Base-by-base conservation (phyloP, 2,329 filamentous ascomycete species). In the Aspergillus clavatus region DNA sequence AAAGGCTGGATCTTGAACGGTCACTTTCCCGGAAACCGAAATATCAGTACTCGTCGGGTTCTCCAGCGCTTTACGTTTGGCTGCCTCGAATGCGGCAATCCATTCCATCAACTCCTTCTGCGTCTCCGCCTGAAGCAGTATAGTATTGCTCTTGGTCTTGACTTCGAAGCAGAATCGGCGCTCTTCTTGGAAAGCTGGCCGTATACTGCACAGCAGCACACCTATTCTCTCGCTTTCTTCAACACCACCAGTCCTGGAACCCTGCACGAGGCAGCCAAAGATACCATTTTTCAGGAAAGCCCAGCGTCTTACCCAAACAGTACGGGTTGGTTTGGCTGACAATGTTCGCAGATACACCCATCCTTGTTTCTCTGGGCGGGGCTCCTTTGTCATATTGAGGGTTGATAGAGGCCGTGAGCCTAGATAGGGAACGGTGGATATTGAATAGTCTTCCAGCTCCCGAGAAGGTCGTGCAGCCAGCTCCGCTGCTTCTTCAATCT, bases 141-240 rank as follows among this genome's bases (percentile, higher is more conserved):
- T 83, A 40, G 84, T 93, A 51, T 87, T 87, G 60, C 88, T 95
- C 68, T 96, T 98, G 2, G 93, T 98, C 74, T 97, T 98, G 60
- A 98, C 86, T 68, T 98, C 93, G 59, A 98, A 96, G 65, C 93
- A 97, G 68, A 97, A 98, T 12, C 93, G 81, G 29, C 93, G 82
- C 60, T 98, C 93, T 68, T 98, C 93, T 55, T 88, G 84, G 41
- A 94, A 86, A 0, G 90, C 89, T 14, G 90, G 89, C 58, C 91
- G 88, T 39, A 93, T 86, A 59, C 88, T 95, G 71, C 93, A 98
- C 29, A 98, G 81, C 42, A 98, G 72, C 3, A 98, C 90, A 31
- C 93, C 93, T 49, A 95, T 95, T 70, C 95, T 89, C 59, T 98
- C 93, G 38, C 89, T 95, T 65, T 97, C 91, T 56, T 97, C 82